Evolutionary conservation across 345 rosid species (phyloP).

Genomic region (Turnera subulata): DNA sequence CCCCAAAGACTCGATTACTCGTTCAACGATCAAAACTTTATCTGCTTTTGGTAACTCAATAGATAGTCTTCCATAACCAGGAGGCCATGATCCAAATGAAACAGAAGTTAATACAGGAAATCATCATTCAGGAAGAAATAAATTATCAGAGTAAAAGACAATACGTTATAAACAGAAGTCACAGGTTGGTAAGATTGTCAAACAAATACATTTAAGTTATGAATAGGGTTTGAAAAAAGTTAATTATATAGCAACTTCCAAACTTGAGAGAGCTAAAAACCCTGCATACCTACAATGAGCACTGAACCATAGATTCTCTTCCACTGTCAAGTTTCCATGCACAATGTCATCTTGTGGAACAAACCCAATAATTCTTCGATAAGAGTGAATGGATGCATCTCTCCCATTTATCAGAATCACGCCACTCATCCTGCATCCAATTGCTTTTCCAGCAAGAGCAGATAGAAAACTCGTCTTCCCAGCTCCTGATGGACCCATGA

Average conservation of each 20-base stretch:
- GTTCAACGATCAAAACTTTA: slow-evolving; percentile 82
- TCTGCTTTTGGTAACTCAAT: slow-evolving; percentile 60
- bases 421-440: slow-evolving; percentile 68
- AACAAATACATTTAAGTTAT: background rate
- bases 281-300: slow-evolving; percentile 67
- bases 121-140: slow-evolving; percentile 5
- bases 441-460: slow-evolving; percentile 84
- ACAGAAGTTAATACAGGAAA: slow-evolving; percentile 1
- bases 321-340: slow-evolving; percentile 95
- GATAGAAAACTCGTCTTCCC: slow-evolving; percentile 92
- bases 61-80: slow-evolving; percentile 47
- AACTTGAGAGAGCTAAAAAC: no score
- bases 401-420: slow-evolving; percentile 70
- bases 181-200: no score
- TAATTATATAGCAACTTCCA: background rate
- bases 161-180: no score
- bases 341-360: slow-evolving; percentile 96
- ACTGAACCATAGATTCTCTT: slow-evolving; percentile 93
- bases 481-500: slow-evolving; percentile 99
- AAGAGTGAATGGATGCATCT: slow-evolving; percentile 65
- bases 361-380: slow-evolving; percentile 80
- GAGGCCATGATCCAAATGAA: slow-evolving; percentile 5
- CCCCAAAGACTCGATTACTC: slow-evolving; percentile 86
- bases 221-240: background rate
- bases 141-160: no score